Base-by-base conservation (phyloP, 768 basidiomycete genomes). In the Lentinula edodes region DNA sequence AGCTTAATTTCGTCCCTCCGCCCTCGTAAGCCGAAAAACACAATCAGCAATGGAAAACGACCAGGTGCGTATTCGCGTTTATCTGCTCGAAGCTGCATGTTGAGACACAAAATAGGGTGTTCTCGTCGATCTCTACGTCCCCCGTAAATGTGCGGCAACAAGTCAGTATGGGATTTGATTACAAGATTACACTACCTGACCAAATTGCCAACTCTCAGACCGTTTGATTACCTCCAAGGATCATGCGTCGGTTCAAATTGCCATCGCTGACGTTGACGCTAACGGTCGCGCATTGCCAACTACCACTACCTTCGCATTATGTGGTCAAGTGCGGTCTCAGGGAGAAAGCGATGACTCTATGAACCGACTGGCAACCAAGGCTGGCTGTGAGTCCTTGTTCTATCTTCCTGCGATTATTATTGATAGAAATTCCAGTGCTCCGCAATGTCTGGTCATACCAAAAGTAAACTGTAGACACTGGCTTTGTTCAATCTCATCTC, bases 71-170 rank as follows among this genome's bases (percentile, higher is more conserved):
- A 18, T 2, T 16, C 4, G 32, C 39, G 10, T 34, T 48, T 23
- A 15, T 36, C 2, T 3, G 10, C 12, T 20, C n/a, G n/a, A 5
- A 38, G 8, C 2, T n/a, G 5, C 23, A 18, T 46, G 35, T 23
- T 61, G 8, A 63, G 32, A 36, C 16, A 41, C 61, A 35, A 12
- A 66, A 43, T 64, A 97, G 93, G 96, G 97, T 80, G 83, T 92
- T 75, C 95, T 99, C 76, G 97, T 99, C 73, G 97, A 98, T 84
- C 95, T 99, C 79, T 99, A 99, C 82, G 95, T 98, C 73, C 97
- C 97, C 78, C 93, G 97, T 85, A 98, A 98, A 79, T 98, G 97
- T 77, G 87, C 94, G 73, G 95, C 95, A 59, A 96, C 95, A 69
- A 95, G 95, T 97, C 72, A 74, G 92, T 86, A 62, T 62, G 20